Evolutionary conservation across 495 filamentous ascomycete genomes (phyloP).

Genomic region (Penicillium argentinense): DNA sequence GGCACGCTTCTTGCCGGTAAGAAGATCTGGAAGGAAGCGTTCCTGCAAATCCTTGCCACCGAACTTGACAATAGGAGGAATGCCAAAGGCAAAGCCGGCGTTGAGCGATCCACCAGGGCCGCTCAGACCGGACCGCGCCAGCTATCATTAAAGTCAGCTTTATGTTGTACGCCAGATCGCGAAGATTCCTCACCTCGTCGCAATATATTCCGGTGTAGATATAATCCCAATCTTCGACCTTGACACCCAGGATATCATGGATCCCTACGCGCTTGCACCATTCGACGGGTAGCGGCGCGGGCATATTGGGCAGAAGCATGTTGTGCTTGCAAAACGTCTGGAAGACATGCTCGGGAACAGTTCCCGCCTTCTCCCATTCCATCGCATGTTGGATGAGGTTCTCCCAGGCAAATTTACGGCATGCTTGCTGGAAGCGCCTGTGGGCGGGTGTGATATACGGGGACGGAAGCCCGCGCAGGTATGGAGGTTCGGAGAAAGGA

Average conservation of each 20-base stretch:
- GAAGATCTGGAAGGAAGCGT: conserved; percentile 61
- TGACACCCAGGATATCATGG: conserved; percentile 63
- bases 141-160: conserved; percentile 29
- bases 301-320: conserved; percentile 64
- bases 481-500: conserved; percentile 75
- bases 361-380: conserved; percentile 65
- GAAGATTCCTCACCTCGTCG: conserved; percentile 53
- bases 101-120: conserved; percentile 61
- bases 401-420: conserved; percentile 61
- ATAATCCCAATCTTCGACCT: conserved; percentile 75
- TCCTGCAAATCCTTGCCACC: conserved; percentile 60
- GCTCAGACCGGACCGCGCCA: conserved; percentile 62
- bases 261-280: conserved; percentile 67
- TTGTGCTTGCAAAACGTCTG: conserved; percentile 57
- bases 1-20: conserved; percentile 62
- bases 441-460: conserved; percentile 66
- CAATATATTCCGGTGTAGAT: conserved; percentile 66
- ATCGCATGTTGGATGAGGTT: conserved; percentile 59
- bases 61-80: conserved; percentile 70
- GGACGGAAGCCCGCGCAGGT: conserved; percentile 65
- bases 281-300: conserved; percentile 63
- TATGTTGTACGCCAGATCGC: not conserved
- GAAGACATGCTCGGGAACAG: conserved; percentile 63
- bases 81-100: conserved; percentile 68
- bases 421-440: conserved; percentile 63